phyloP scores from a whole-genome alignment of 148 eudicot genomes.

The Drosera capensis region DNA sequence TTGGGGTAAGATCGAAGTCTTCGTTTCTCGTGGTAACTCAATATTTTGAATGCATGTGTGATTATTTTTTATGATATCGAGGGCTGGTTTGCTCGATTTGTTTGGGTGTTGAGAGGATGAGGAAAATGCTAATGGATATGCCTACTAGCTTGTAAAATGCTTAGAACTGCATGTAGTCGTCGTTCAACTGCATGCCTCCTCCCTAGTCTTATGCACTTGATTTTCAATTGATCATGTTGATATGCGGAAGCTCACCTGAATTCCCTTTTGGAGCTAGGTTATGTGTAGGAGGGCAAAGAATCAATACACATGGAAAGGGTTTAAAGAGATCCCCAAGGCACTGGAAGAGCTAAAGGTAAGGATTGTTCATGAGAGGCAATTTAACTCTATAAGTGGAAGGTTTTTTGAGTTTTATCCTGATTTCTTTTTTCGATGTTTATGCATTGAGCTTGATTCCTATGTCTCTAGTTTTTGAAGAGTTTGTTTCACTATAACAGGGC shows the following conservation, averaged over 20 bases:
- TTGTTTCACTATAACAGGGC: too few relatives aligned
- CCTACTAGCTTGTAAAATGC: too few relatives aligned
- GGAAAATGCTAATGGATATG: too few relatives aligned
- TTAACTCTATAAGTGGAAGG: not conserved
- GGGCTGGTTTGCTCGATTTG: too few relatives aligned
- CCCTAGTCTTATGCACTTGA: too few relatives aligned
- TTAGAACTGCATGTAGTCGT: too few relatives aligned
- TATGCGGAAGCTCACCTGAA: not conserved
- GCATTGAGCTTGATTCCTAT: too few relatives aligned
- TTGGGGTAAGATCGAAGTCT: not conserved
- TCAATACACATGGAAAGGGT: not conserved
- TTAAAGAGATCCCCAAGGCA: not conserved
- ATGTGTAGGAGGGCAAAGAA: conserved; percentile 6
- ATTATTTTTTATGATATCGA: too few relatives aligned
- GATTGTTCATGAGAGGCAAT: not conserved
- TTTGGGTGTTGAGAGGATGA: too few relatives aligned
- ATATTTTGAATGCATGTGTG: not conserved
- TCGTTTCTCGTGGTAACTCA: not conserved
- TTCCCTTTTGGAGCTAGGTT: not conserved
- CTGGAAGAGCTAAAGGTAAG: not conserved
- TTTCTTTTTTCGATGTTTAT: not conserved
- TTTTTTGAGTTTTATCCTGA: not conserved
- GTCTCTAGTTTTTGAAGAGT: too few relatives aligned
- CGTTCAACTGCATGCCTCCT: too few relatives aligned
- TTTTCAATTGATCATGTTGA: not conserved